Conservation (phyloP, 148 eudicot species). For the Heliamphora exappendiculata region DNA sequence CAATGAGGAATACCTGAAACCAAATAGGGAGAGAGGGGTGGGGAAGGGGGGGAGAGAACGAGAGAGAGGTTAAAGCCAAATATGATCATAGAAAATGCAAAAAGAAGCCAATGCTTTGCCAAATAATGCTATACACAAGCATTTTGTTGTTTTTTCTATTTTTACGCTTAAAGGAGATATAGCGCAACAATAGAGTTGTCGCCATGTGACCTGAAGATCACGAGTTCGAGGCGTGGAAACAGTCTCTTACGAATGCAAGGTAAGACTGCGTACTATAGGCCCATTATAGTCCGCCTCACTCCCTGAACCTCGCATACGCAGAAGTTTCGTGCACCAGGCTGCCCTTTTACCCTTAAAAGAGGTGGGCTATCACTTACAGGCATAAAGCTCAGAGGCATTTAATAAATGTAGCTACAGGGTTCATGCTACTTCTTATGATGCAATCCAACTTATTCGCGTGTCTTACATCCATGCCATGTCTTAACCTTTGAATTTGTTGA, state of each 20-base stretch:
- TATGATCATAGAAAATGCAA: neutral
- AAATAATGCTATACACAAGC: neutral
- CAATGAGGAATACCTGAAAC: constrained; percentile 46
- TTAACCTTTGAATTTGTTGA: neutral
- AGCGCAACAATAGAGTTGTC: too few species aligned
- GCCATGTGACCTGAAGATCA: too few species aligned
- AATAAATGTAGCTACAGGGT: neutral
- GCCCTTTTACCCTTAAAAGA: too few species aligned
- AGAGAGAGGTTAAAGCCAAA: neutral
- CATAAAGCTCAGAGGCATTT: neutral
- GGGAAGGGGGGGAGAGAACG: too few species aligned
- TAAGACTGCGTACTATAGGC: too few species aligned
- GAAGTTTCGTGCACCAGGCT: too few species aligned
- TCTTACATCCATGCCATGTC: neutral
- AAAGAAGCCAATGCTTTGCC: neutral
- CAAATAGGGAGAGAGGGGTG: constrained; percentile 4
- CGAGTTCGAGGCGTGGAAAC: too few species aligned
- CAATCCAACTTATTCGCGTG: neutral
- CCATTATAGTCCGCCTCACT: too few species aligned
- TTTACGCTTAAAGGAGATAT: neutral
- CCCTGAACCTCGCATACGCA: too few species aligned
- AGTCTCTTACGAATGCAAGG: too few species aligned
- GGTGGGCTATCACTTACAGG: neutral
- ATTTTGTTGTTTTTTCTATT: neutral
- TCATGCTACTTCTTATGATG: neutral